Evolutionary conservation across 1,284 basidiomycete genomes (phyloP).

Genomic region (Trichosporon coremiiforme): DNA sequence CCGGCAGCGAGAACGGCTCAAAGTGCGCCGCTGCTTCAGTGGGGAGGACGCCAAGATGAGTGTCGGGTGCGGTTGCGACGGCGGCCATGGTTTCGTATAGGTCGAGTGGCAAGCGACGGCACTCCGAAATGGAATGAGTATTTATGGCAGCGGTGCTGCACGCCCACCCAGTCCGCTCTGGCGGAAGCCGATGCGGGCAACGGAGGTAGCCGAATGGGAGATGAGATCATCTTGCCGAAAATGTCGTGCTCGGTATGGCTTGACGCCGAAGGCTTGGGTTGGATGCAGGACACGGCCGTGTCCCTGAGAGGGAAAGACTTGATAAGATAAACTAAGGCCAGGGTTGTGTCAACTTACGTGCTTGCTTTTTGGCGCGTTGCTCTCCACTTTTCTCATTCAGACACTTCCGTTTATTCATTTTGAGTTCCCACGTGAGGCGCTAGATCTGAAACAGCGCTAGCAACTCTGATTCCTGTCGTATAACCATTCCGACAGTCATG

Average conservation of each 20-base stretch:
- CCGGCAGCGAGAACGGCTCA: slow-evolving; percentile 56
- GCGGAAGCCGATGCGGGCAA: slow-evolving; percentile 16
- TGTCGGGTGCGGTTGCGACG: background rate
- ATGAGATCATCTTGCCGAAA: background rate
- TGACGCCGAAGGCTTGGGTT: background rate
- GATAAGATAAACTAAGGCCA: slow-evolving; percentile 1
- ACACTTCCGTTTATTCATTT: background rate
- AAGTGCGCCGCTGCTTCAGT: slow-evolving; percentile 20
- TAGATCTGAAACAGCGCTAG: background rate
- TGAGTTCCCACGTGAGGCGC: background rate
- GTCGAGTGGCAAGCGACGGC: slow-evolving; percentile 29
- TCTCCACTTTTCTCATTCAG: background rate
- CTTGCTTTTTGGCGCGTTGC: background rate
- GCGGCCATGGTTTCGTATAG: slow-evolving; percentile 26
- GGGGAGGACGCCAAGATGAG: background rate
- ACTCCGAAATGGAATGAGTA: background rate
- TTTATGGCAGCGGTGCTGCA: background rate
- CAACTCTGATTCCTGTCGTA: background rate
- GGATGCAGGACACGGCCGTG: background rate
- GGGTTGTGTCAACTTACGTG: slow-evolving; percentile 13
- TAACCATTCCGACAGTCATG: background rate
- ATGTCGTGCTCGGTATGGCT: slow-evolving; percentile 12
- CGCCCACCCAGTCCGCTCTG: background rate
- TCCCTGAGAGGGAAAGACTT: no score
- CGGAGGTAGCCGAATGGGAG: background rate